phyloP scores from a whole-genome alignment of 2,329 filamentous ascomycete species.

The Penicillium sp. region DNA sequence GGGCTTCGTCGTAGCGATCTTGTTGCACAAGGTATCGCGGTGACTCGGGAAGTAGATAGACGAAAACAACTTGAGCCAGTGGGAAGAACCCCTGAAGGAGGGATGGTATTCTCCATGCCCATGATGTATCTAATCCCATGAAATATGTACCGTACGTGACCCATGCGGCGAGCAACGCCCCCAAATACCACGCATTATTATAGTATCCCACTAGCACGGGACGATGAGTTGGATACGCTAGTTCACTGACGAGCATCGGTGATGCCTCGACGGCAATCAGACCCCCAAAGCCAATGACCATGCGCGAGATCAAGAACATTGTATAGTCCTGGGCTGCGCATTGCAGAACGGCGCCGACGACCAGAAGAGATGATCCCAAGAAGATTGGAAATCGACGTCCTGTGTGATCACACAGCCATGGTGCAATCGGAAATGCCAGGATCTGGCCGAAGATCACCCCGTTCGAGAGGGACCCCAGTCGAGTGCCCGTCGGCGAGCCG shows the following conservation, averaged over 20 bases:
- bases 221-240: conserved; percentile 44
- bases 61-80: conserved; percentile 9
- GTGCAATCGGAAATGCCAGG: conserved; percentile 2
- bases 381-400: conserved; percentile 31
- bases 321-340: conserved; percentile 24
- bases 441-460: conserved; percentile 4
- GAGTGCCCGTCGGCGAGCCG: conserved; percentile 1
- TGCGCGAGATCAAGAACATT: conserved; percentile 36
- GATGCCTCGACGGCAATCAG: conserved; percentile 32
- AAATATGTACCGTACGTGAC: conserved; percentile 23
- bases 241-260: conserved; percentile 44
- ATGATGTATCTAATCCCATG: conserved; percentile 7
- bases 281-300: conserved; percentile 38
- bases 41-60: conserved; percentile 9
- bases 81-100: conserved; percentile 15
- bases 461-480: conserved; percentile 5
- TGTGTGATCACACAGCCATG: conserved; percentile 10
- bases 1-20: conserved; percentile 17
- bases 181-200: conserved; percentile 33
- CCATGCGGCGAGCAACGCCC: conserved; percentile 24
- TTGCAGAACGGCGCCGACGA: conserved; percentile 24
- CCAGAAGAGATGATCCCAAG: conserved; percentile 30
- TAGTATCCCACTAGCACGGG: conserved; percentile 33
- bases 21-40: conserved; percentile 8
- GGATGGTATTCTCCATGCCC: conserved; percentile 22